Percentiles rank a stretch among this genome's conserved stretches.
phyloP scores from a whole-genome alignment of 345 rosid genomes.

The Gossypium turneri region DNA sequence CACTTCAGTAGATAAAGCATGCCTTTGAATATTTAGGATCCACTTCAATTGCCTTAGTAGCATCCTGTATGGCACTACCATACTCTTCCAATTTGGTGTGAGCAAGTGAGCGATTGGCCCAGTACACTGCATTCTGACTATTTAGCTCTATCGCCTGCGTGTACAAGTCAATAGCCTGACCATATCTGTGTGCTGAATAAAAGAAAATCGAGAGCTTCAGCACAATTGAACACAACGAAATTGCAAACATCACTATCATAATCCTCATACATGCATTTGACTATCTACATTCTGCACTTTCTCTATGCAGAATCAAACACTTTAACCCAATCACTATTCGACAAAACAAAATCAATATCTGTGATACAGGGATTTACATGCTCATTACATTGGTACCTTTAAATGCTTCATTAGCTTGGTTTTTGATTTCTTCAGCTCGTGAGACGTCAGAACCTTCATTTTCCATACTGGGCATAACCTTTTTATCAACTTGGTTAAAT shows the following conservation, averaged over 20 bases:
- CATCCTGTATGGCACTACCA: slow-evolving; percentile 95
- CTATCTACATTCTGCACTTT: background rate
- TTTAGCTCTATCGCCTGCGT: slow-evolving; percentile 71
- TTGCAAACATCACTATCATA: background rate
- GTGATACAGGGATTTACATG: background rate
- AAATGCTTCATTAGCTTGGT: slow-evolving; percentile 47
- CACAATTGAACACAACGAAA: background rate
- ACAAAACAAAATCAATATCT: too few species aligned
- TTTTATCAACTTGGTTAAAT: background rate
- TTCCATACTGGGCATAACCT: slow-evolving; percentile 21
- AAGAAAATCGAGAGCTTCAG: background rate
- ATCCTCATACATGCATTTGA: background rate
- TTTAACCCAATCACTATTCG: background rate
- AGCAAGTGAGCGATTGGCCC: slow-evolving; percentile 92
- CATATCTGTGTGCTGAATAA: slow-evolving; percentile 55
- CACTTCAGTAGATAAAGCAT: slow-evolving; percentile 11
- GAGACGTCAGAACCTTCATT: slow-evolving; percentile 31
- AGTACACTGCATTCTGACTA: slow-evolving; percentile 71
- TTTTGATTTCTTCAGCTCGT: slow-evolving; percentile 39
- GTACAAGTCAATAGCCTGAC: slow-evolving; percentile 74
- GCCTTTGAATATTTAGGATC: slow-evolving; percentile 88
- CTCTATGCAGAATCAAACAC: background rate
- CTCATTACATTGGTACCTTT: slow-evolving; percentile 28
- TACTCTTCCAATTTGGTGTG: slow-evolving; percentile 93
- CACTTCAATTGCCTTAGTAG: slow-evolving; percentile 78